phyloP scores from a whole-genome alignment of 306 rosid genomes.

The Dalbergia oliveri region DNA sequence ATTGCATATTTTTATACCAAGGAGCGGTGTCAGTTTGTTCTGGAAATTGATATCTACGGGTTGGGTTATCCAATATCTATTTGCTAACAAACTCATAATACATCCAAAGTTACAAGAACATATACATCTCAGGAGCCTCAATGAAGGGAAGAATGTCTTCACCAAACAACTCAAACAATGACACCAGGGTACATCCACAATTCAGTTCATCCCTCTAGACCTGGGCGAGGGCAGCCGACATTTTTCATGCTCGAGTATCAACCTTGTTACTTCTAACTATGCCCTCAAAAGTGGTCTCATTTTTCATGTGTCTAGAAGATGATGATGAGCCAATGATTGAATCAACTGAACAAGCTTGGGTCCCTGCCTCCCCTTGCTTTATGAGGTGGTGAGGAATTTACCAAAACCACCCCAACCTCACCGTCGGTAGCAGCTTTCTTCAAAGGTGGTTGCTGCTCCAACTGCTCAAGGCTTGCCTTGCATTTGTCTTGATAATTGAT shows the following conservation, averaged over 20 bases:
- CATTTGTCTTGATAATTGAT: slow-evolving; percentile 50
- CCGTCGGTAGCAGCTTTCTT: no score
- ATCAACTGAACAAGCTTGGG: slow-evolving; percentile 45
- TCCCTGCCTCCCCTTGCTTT: slow-evolving; percentile 48
- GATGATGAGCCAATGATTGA: slow-evolving; percentile 46
- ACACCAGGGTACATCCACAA: slow-evolving; percentile 64
- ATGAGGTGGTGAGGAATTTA: slow-evolving; percentile 41
- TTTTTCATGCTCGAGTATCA: slow-evolving; percentile 46
- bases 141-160: slow-evolving; percentile 73
- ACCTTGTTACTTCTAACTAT: slow-evolving; percentile 36
- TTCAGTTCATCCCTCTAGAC: slow-evolving; percentile 80
- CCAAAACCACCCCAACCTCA: no score
- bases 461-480: slow-evolving; percentile 49
- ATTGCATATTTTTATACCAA: slow-evolving; percentile 22
- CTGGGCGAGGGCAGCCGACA: slow-evolving; percentile 68
- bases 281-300: slow-evolving; percentile 36
- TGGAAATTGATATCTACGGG: not conserved
- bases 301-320: slow-evolving; percentile 46
- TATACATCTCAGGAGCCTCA: slow-evolving; percentile 71
- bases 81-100: not conserved
- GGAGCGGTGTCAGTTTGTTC: slow-evolving; percentile 32
- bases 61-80: slow-evolving; percentile 13
- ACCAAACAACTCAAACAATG: slow-evolving; percentile 69
- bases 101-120: slow-evolving; percentile 56
- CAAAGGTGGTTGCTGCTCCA: no score